These are phyloP conservation scores for Eucalyptus decipiens DNA, from an alignment of 345 rosid genomes.

Conservation along the genomic window DNA sequence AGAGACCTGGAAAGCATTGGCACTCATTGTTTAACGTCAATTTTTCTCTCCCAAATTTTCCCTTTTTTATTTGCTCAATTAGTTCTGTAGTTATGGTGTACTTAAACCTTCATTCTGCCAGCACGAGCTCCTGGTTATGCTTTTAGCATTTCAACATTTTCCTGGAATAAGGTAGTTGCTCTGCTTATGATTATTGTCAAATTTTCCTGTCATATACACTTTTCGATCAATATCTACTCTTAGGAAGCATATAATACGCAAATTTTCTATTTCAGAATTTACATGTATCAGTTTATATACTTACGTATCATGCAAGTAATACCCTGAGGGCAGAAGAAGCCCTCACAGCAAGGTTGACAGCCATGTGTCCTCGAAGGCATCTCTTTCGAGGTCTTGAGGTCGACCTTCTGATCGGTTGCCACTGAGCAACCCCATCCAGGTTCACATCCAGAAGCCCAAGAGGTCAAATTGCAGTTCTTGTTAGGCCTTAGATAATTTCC, in stretches of 20 bases:
- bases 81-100: neutral
- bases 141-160: neutral
- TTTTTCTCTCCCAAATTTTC: neutral
- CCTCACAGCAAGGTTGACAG: conserved; percentile 90
- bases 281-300: neutral
- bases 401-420: conserved; percentile 14
- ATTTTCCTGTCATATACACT: neutral
- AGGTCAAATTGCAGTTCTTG: conserved; percentile 63
- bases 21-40: neutral
- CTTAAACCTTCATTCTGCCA: neutral
- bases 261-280: neutral
- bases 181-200: neutral
- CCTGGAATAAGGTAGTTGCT: neutral
- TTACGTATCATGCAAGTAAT: conserved; percentile 96
- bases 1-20: neutral
- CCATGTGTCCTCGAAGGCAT: conserved; percentile 49
- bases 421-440: conserved; percentile 87
- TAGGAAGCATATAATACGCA: neutral
- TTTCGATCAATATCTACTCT: neutral
- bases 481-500: conserved; percentile 40
- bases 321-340: conserved; percentile 94
- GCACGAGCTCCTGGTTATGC: neutral
- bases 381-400: conserved; percentile 22
- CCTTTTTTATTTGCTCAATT: neutral
- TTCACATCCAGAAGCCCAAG: conserved; percentile 82